Evolutionary conservation across 192 early-diverging fungal species (phyloP).

Genomic region (Entomortierella beljakovae): DNA sequence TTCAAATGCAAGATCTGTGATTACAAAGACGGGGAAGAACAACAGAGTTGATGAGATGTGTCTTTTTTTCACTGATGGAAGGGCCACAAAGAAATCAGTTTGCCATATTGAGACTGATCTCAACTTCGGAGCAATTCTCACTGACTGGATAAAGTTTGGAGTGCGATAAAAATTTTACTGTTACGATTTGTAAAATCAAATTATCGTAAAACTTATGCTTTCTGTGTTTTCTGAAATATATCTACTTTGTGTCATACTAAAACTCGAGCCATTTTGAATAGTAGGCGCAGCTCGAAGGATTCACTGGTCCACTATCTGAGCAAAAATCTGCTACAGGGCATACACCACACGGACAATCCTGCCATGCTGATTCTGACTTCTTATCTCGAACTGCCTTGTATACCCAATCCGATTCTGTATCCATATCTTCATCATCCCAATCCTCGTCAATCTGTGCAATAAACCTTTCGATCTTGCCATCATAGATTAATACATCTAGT

Average conservation of each 20-base stretch:
- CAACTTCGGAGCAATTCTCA: not conserved
- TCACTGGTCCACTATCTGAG: constrained; percentile 75
- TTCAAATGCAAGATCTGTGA: not conserved
- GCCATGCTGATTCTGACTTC: constrained; percentile 65
- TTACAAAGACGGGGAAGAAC: not conserved
- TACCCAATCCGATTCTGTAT: constrained; percentile 68
- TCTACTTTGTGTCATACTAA: constrained; percentile 34
- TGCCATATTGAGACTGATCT: no score
- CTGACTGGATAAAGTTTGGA: no score
- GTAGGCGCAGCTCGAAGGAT: constrained; percentile 84
- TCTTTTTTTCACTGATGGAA: not conserved
- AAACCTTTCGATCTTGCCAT: constrained; percentile 84
- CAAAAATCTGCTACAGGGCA: constrained; percentile 90
- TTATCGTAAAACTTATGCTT: not conserved
- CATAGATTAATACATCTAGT: constrained; percentile 87
- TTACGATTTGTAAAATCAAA: no score
- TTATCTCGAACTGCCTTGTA: constrained; percentile 57
- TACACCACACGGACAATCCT: constrained; percentile 89
- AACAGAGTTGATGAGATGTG: not conserved
- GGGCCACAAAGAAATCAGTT: not conserved
- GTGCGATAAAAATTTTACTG: no score
- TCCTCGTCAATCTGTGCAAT: constrained; percentile 63
- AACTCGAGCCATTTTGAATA: constrained; percentile 84
- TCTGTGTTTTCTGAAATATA: no score
- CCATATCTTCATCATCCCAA: constrained; percentile 63